These are phyloP conservation scores for Leersia perrieri DNA, from an alignment of 176 grass and related monocot genomes.

Conservation along the genomic window DNA sequence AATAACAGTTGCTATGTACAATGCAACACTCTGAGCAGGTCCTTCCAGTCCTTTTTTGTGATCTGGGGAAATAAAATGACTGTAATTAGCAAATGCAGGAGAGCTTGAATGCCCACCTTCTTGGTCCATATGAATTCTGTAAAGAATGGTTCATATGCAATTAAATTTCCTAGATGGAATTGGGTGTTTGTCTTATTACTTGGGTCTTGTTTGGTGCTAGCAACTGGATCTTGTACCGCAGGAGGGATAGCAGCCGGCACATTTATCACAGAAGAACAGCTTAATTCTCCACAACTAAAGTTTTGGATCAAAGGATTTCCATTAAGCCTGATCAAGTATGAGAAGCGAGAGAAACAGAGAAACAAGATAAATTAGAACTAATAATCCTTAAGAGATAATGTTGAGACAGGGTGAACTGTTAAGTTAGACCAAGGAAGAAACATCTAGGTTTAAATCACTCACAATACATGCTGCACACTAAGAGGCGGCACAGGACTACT, in stretches of 20 bases:
- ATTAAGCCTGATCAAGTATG: slow-evolving; percentile 38
- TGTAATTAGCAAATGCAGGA: slow-evolving; percentile 6
- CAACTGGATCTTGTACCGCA: slow-evolving; percentile 16
- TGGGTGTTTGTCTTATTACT: not conserved
- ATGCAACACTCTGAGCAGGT: slow-evolving; percentile 20
- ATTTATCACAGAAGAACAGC: slow-evolving; percentile 27
- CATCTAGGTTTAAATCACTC: slow-evolving; percentile 45
- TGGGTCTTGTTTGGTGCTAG: slow-evolving; percentile 9
- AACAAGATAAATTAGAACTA: not conserved
- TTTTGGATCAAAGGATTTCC: slow-evolving; percentile 60
- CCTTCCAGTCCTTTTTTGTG: slow-evolving; percentile 6
- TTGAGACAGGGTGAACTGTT: not conserved
- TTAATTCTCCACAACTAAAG: slow-evolving; percentile 16
- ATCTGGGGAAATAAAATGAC: slow-evolving; percentile 35
- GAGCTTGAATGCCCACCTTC: not conserved
- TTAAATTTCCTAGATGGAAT: not conserved
- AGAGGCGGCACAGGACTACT: slow-evolving; percentile 53
- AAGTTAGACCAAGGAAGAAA: not conserved
- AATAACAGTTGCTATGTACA: slow-evolving; percentile 20
- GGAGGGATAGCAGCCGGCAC: slow-evolving; percentile 32
- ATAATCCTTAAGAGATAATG: not conserved
- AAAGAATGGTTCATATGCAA: not conserved
- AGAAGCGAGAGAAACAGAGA: slow-evolving; percentile 4
- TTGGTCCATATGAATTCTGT: not conserved
- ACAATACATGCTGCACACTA: slow-evolving; percentile 23